These are phyloP conservation scores for Pseudogymnoascus sp. DNA, from an alignment of 2,329 filamentous ascomycete species.

Conservation along the genomic window DNA sequence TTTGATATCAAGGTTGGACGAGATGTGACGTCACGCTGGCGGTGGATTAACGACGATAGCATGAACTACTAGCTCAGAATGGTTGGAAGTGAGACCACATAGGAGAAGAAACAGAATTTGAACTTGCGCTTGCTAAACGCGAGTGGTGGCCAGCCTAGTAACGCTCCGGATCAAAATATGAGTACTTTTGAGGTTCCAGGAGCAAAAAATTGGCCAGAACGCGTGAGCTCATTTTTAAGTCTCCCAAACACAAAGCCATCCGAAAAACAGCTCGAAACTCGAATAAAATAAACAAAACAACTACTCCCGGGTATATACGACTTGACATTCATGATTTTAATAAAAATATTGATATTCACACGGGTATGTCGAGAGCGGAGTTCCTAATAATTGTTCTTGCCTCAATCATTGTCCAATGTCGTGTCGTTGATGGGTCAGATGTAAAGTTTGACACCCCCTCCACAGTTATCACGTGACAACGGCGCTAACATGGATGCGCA, in stretches of 20 bases:
- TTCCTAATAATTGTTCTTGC: neutral
- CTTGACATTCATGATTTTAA: neutral
- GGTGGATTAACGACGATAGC: neutral
- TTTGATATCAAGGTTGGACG: neutral
- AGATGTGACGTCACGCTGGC: neutral
- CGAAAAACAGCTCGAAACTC: neutral
- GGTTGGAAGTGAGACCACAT: neutral
- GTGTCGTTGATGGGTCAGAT: neutral
- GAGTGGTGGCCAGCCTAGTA: neutral
- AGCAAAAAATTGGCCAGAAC: neutral
- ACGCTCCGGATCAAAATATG: neutral
- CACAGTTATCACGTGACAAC: neutral
- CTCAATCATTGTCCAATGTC: neutral
- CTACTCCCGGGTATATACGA: neutral
- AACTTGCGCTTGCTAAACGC: neutral
- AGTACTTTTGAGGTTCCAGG: neutral
- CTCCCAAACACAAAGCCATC: neutral
- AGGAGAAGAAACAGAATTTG: neutral
- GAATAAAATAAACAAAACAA: neutral
- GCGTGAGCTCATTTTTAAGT: neutral
- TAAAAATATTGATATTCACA: neutral
- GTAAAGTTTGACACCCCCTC: conserved; percentile 1
- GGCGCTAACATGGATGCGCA: conserved; percentile 1
- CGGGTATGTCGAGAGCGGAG: neutral
- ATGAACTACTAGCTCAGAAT: conserved; percentile 3